Conservation (phyloP, 306 rosid species). For the Mimosa pudica region DNA sequence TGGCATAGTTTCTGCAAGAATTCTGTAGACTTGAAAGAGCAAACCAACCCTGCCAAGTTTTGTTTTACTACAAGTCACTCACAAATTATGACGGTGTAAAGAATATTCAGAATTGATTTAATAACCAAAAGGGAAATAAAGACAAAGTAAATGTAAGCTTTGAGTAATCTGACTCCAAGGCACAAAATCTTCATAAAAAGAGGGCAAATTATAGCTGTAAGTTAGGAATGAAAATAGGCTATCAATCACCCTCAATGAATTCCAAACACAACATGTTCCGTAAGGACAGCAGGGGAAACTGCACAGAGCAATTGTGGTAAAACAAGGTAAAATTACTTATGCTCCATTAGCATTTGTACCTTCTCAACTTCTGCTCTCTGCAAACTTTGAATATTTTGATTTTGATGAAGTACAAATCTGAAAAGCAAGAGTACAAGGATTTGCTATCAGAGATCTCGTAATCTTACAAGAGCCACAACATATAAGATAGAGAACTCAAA, state of each 20-base stretch:
- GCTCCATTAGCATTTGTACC: conserved; percentile 49
- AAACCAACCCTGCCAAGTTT: conserved; percentile 67
- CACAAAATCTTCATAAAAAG: conserved; percentile 6
- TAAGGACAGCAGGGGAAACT: conserved; percentile 25
- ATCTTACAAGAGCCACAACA: conserved; percentile 16
- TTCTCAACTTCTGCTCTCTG: conserved; percentile 62
- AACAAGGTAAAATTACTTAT: conserved; percentile 17
- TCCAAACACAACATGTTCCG: conserved; percentile 26
- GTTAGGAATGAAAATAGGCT: conserved; percentile 2
- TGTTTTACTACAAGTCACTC: conserved; percentile 16
- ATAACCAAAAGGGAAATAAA: background rate
- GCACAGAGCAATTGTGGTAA: conserved; percentile 13
- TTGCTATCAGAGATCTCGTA: background rate
- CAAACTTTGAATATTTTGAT: conserved; percentile 54
- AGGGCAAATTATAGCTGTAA: conserved; percentile 19
- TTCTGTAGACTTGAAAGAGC: conserved; percentile 66
- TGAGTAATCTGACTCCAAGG: conserved; percentile 18
- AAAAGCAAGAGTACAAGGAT: conserved; percentile 17
- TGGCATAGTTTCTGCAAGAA: conserved; percentile 58
- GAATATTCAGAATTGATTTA: background rate
- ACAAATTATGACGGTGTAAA: background rate
- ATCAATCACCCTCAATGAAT: conserved; percentile 8
- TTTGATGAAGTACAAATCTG: conserved; percentile 52
- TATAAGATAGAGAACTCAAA: conserved; percentile 7
- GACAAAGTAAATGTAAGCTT: conserved; percentile 11